A percentile compares a stretch with the other conserved stretches of the same genome.
phyloP scores from a whole-genome alignment of 768 basidiomycete genomes.

The Chalciporus sphaerocephalus region DNA sequence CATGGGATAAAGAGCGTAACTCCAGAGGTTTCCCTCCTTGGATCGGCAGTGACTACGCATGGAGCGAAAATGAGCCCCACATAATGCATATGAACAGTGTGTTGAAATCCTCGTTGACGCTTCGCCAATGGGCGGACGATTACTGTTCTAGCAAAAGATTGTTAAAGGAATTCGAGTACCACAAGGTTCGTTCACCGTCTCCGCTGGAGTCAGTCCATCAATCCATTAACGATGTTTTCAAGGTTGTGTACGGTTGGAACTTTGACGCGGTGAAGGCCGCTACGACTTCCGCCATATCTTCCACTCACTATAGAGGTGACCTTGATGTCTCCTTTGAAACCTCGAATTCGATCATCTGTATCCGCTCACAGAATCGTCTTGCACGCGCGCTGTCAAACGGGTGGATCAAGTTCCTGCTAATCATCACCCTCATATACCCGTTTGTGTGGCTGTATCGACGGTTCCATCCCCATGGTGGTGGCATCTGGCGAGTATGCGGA shows the following conservation, averaged over 20 bases:
- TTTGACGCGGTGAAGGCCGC: constrained; percentile 39
- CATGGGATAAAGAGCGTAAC: constrained; percentile 42
- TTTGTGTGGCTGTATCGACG: constrained; percentile 79
- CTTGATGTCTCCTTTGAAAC: constrained; percentile 47
- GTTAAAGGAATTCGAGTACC: constrained; percentile 75
- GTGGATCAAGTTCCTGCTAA: constrained; percentile 67
- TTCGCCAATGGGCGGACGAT: constrained; percentile 79
- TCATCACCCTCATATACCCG: constrained; percentile 69
- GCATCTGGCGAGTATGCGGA: constrained; percentile 71
- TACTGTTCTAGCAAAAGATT: constrained; percentile 68
- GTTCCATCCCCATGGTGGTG: constrained; percentile 64
- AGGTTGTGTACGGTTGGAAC: constrained; percentile 61
- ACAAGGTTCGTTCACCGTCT: constrained; percentile 44
- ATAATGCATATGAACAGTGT: constrained; percentile 20
- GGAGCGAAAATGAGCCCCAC: constrained; percentile 29
- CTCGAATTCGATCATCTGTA: constrained; percentile 46
- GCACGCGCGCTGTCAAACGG: constrained; percentile 64
- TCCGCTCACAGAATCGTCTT: constrained; percentile 64
- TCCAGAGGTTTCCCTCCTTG: constrained; percentile 53
- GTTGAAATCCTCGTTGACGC: constrained; percentile 53
- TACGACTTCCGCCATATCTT: constrained; percentile 34
- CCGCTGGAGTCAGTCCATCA: not conserved
- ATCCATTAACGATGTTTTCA: constrained; percentile 27
- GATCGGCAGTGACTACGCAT: constrained; percentile 34
- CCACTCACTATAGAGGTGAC: constrained; percentile 37